Evolutionary conservation across 495 filamentous ascomycete genomes (phyloP), one percentile per base, ranked within the genome.

Genomic region (Aspergillus sclerotioniger): DNA sequence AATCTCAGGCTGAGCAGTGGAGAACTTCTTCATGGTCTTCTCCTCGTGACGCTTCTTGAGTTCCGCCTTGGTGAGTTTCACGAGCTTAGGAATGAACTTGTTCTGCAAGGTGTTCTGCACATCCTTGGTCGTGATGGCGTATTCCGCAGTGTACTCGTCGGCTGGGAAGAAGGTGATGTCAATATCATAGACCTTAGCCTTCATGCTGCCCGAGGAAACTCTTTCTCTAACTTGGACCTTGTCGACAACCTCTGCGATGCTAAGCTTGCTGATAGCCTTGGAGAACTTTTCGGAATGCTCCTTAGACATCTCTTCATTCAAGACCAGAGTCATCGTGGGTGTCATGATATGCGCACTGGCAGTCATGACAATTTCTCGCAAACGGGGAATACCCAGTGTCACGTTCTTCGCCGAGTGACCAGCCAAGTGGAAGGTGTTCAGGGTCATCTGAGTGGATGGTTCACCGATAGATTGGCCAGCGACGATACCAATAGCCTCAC

Each of bases 371-470:
- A 99, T 97, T 85, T 99, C 94, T 71, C 94, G 83, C 21, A 99
- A 82, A 70, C 94, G 90, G 49, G 94, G 94, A 69, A 99, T 97
- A 89, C 94, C 94, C 20, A 98, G 83, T 4, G 94, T 99, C 65
- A 99, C 94, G 81, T 99, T 99, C 82, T 96, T 97, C 17, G 95
- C 87, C 20, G 92, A 89, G 80, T 98, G 95, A 69, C 94, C 94
- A 66, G 94, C 94, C 82, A 99, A 90, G 83, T 99, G 94, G 85
- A 98, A 98, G 25, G 94, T 98, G 69, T 98, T 98, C 51, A 98
- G 76, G n/a, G 94, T 99, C 95, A 99, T 98, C 72, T 99, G 94
- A 12, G 94, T 99, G 15, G 91, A 96, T 8, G 95, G 94, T 71
- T 98, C 95, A 65, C 94, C 94, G 49, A 99, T 85, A 35, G 92